Base-by-base conservation (phyloP, 192 early-diverging fungal species). In the Backusella morwellensis region DNA sequence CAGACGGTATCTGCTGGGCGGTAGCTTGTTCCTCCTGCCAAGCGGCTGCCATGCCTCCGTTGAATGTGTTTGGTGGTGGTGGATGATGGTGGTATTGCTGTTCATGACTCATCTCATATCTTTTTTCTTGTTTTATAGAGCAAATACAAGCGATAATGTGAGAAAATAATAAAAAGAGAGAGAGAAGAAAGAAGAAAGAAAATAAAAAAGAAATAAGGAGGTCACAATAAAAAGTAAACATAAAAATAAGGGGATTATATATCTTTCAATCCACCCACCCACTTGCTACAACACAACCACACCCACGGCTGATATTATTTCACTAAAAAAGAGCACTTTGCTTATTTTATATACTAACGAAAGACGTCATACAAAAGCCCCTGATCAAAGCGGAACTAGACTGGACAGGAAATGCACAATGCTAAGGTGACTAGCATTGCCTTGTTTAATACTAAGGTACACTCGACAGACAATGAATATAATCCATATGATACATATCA, bases 61-160 rank as follows among this genome's bases (percentile, higher is more conserved):
- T 63, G 11, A 70, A 68, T 21, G 67, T 34, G 15, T 68, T 68
- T 14, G 67, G 67, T 68, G 67, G 67, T 68, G 34, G 29, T 40
- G 38, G 38, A 40, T 40, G 38, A 50, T 50, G 47, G 19, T 68
- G 56, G 29, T 63, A 63, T 63, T 63, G 56, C 9, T 29, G 56
- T 63, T 63, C 56, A 63, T 63, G 56, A 15, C 56, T 63, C 56
- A 63, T 63, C 56, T 63, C 56, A 63, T 63, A 63, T 63, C 56
- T 29, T 29, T 29, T 63, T 63, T 19, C 19, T 19, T 52, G 7
- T 26, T 23, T 56, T 56, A 6, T 56, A 56, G 21, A 23, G 52
- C 21, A 21, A 9, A 32, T 32, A 32, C 21, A 54, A 9, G 9
- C 7, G 19, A 9, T 54, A n/a, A 54, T 54, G 52, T n/a, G 21